Conservation (phyloP, 768 basidiomycete species). For the Boletus eberwhitei region DNA sequence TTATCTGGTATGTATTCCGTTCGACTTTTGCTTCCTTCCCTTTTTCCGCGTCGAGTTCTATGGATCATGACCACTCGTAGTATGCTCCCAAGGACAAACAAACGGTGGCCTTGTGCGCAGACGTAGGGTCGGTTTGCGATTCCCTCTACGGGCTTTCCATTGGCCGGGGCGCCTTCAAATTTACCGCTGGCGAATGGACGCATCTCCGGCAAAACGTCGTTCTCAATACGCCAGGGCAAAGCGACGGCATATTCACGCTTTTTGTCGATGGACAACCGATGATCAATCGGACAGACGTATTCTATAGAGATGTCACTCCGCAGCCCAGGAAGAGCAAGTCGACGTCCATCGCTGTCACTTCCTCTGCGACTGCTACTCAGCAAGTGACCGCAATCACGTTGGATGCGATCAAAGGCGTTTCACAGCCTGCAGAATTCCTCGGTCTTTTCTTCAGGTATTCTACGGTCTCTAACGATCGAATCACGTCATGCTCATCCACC, state of each 20-base stretch:
- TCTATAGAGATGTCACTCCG: slow-evolving; percentile 50
- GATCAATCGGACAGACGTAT: slow-evolving; percentile 54
- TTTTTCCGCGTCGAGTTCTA: neutral
- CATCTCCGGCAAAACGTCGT: slow-evolving; percentile 62
- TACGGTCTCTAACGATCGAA: neutral
- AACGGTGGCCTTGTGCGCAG: slow-evolving; percentile 52
- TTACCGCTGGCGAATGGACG: slow-evolving; percentile 65
- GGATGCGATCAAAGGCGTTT: neutral
- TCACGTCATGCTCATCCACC: neutral
- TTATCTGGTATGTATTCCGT: slow-evolving; percentile 53
- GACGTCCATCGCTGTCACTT: slow-evolving; percentile 3
- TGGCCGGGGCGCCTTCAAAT: slow-evolving; percentile 68
- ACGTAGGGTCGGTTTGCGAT: slow-evolving; percentile 61
- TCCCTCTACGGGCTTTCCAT: slow-evolving; percentile 69
- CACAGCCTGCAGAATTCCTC: slow-evolving; percentile 26
- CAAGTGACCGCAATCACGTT: neutral
- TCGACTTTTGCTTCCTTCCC: too few species aligned
- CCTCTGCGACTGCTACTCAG: neutral
- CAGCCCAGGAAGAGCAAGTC: neutral
- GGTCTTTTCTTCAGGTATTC: slow-evolving; percentile 77
- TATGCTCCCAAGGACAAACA: slow-evolving; percentile 77
- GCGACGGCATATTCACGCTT: slow-evolving; percentile 63
- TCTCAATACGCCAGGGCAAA: slow-evolving; percentile 71
- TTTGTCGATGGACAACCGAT: slow-evolving; percentile 57
- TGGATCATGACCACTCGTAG: slow-evolving; percentile 33